Evolutionary conservation across 495 filamentous ascomycete species (phyloP).

Genomic region (Neurospora sp.): DNA sequence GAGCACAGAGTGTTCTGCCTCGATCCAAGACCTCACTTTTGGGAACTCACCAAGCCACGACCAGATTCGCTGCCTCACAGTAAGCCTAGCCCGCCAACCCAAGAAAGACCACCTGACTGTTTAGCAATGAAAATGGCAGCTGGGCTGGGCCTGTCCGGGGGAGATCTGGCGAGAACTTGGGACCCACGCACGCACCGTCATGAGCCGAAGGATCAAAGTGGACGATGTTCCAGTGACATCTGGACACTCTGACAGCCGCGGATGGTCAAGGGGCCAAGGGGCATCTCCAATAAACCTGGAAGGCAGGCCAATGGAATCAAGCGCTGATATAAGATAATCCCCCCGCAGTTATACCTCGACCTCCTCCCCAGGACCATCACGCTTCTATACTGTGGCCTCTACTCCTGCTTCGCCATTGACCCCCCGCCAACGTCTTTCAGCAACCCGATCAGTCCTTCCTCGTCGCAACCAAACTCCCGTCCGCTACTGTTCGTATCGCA

Average conservation of each 20-base stretch:
- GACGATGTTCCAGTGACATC: not conserved
- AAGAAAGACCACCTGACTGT: not conserved
- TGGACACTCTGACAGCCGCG: not conserved
- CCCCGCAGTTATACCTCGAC: conserved; percentile 17
- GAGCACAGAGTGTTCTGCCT: conserved; percentile 12
- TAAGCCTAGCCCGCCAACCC: not conserved
- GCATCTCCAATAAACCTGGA: not conserved
- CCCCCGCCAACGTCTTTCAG: not conserved
- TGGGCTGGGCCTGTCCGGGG: not conserved
- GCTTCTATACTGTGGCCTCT: conserved; percentile 10
- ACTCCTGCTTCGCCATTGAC: conserved; percentile 7
- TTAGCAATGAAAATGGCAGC: not conserved
- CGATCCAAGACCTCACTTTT: conserved; percentile 1
- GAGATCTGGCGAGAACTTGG: not conserved
- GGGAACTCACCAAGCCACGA: not conserved
- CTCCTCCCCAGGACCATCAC: conserved; percentile 2
- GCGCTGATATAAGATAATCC: not conserved
- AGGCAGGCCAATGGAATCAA: not conserved
- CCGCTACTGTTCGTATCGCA: conserved; percentile 42
- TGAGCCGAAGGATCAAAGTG: not conserved
- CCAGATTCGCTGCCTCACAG: not conserved
- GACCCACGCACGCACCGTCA: not conserved
- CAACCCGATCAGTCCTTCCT: conserved; percentile 11
- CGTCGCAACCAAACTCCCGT: conserved; percentile 17
- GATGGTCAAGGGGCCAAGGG: not conserved